Evolutionary conservation across 2,329 filamentous ascomycete species (phyloP).

Genomic region (Orbilia ellipsospora): DNA sequence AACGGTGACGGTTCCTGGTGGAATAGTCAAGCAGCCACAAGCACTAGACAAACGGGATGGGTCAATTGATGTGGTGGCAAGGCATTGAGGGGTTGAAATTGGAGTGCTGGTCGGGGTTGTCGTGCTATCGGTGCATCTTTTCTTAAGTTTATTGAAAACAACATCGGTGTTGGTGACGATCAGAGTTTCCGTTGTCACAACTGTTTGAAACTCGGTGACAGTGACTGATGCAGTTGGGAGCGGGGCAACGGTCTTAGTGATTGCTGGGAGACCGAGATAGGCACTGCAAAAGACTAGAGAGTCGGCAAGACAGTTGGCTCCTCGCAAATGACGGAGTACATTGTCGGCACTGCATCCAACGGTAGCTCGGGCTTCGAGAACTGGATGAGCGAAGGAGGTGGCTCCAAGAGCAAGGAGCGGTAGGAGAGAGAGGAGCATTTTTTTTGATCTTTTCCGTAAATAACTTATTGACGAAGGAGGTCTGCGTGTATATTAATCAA

Average conservation of each 20-base stretch:
- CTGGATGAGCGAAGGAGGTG: constrained; percentile 32
- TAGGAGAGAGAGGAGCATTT: constrained; percentile 40
- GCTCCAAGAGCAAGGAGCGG: constrained; percentile 40
- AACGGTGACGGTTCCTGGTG: constrained; percentile 23
- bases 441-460: not conserved
- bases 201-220: constrained; percentile 17
- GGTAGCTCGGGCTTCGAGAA: constrained; percentile 31
- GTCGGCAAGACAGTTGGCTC: constrained; percentile 23
- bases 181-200: constrained; percentile 28
- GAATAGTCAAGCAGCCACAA: constrained; percentile 45
- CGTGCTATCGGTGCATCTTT: constrained; percentile 18
- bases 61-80: constrained; percentile 24
- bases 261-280: constrained; percentile 28
- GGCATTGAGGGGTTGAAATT: constrained; percentile 24
- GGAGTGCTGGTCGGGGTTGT: constrained; percentile 9
- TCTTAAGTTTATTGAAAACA: constrained; percentile 30
- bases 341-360: constrained; percentile 51
- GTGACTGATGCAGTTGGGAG: constrained; percentile 24
- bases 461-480: no score
- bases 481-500: not conserved
- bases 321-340: constrained; percentile 38
- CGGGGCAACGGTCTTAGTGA: constrained; percentile 20
- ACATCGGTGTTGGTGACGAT: constrained; percentile 7
- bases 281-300: constrained; percentile 44
- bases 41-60: constrained; percentile 43